phyloP scores from a whole-genome alignment of 306 rosid genomes.

The Hylodesmum podocarpum region DNA sequence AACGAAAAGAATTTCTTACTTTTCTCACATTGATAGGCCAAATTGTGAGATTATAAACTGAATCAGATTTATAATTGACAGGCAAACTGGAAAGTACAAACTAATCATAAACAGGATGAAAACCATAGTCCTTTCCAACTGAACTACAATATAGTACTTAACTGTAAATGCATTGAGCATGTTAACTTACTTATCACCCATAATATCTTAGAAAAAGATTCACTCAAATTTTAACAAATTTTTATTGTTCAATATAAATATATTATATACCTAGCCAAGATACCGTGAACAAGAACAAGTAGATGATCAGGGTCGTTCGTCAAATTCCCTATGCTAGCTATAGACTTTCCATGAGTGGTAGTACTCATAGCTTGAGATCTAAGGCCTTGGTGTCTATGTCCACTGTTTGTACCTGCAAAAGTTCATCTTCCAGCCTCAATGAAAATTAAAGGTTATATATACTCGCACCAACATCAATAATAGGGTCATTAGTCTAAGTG shows the following conservation, averaged over 20 bases:
- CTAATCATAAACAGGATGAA: background rate
- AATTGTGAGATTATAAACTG: background rate
- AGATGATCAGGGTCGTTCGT: constrained; percentile 78
- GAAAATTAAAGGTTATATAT: constrained; percentile 12
- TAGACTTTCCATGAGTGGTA: constrained; percentile 44
- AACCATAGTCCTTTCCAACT: constrained; percentile 7
- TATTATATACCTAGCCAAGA: constrained; percentile 72
- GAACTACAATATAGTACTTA: background rate
- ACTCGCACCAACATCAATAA: constrained; percentile 22
- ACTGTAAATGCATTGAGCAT: background rate
- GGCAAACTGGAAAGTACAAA: background rate
- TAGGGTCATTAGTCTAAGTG: background rate
- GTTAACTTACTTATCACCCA: constrained; percentile 10
- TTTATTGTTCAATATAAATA: constrained; percentile 14
- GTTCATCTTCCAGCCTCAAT: constrained; percentile 23
- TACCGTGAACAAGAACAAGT: constrained; percentile 97
- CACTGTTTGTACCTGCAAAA: constrained; percentile 60
- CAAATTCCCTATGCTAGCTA: constrained; percentile 37
- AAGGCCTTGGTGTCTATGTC: constrained; percentile 56
- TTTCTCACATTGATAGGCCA: constrained; percentile 6
- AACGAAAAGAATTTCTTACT: background rate
- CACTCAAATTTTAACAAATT: constrained; percentile 8
- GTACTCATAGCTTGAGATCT: constrained; percentile 66
- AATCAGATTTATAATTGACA: constrained; percentile 23
- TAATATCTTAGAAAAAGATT: background rate